Base-by-base conservation (phyloP, 768 basidiomycete species). In the Calocybe indica region DNA sequence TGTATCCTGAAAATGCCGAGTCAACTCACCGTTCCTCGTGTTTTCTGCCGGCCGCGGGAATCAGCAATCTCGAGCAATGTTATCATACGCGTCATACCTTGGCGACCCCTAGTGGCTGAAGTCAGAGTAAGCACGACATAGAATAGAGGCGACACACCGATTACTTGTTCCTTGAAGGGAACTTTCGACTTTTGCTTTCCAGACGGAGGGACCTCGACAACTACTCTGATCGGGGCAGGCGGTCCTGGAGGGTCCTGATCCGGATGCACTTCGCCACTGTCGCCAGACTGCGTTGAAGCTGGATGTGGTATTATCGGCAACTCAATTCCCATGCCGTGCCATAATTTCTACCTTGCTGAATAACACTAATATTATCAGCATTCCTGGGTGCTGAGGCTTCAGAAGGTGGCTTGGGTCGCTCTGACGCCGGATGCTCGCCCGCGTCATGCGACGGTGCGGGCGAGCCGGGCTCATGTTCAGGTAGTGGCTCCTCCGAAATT, bases 131-230 rank as follows among this genome's bases (percentile, higher is more conserved):
- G 31, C 28, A 41, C 28, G 40, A 39, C 10, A 13, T n/a, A 11
- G 7, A 39, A 31, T 28, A 5, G 29, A 40, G 13, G 33, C 13
- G 37, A 54, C 70, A 28, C 49, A 78, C 79, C 80, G 28, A 79
- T 73, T 7, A 79, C 74, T 47, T 67, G 70, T 35, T 82, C 78
- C 60, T 79, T 81, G 66, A 80, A 82, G 10, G 79, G 68, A 33
- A 73, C 68, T 41, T 66, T 58, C 37, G 63, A 30, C 33, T 6
- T 22, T 46, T 37, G 22, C 40, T 49, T n/a, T n/a, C 5, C 8
- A 43, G 28, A n/a, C 35, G 31, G 5, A 34, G 42, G 29, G 15
- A 32, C 7, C 30, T 31, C 5, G 28, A 30, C 6, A 33, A 30
- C 7, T 30, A 36, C 49, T 2, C 40, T 22, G 22, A 22, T 22